These are phyloP conservation scores for Saccharum spontaneum DNA, from an alignment of 176 grass and related monocot species.

Conservation along the genomic window DNA sequence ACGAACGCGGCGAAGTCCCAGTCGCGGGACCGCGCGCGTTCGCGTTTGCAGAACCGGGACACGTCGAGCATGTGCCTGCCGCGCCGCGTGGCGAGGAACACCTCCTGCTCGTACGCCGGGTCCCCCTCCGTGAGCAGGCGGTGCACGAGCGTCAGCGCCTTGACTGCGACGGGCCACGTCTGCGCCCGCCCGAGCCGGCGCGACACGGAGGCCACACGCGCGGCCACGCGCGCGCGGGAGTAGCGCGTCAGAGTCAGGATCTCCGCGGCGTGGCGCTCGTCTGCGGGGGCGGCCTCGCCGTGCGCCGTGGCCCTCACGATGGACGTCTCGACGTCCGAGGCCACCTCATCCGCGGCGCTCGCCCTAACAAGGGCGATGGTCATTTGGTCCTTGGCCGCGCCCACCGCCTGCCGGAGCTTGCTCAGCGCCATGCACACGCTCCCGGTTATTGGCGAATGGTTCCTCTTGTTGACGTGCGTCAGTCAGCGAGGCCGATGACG, in stretches of 20 bases:
- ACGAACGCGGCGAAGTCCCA: slow-evolving; percentile 72
- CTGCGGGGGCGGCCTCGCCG: slow-evolving; percentile 48
- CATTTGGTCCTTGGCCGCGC: slow-evolving; percentile 67
- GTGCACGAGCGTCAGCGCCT: slow-evolving; percentile 66
- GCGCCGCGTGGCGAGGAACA: slow-evolving; percentile 56
- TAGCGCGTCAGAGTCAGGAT: slow-evolving; percentile 68
- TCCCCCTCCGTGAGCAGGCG: slow-evolving; percentile 75
- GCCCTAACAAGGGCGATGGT: slow-evolving; percentile 57
- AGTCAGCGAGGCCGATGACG: no score
- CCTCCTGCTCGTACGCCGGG: slow-evolving; percentile 63
- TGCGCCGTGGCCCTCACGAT: slow-evolving; percentile 75
- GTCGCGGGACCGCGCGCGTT: slow-evolving; percentile 37
- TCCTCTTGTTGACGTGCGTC: neutral
- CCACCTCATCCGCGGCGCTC: slow-evolving; percentile 36
- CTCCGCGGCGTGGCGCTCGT: slow-evolving; percentile 59
- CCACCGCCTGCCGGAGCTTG: slow-evolving; percentile 61
- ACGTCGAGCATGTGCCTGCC: slow-evolving; percentile 67
- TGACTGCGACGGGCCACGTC: slow-evolving; percentile 69
- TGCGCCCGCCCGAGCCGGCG: slow-evolving; percentile 54
- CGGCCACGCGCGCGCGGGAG: slow-evolving; percentile 52
- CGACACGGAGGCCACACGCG: slow-evolving; percentile 57
- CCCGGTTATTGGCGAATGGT: neutral
- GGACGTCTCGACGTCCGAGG: slow-evolving; percentile 55
- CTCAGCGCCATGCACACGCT: slow-evolving; percentile 50
- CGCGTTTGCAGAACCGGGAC: slow-evolving; percentile 49